Conservation (phyloP, 2,329 filamentous ascomycete genomes). For the Xylariaceae sp. region DNA sequence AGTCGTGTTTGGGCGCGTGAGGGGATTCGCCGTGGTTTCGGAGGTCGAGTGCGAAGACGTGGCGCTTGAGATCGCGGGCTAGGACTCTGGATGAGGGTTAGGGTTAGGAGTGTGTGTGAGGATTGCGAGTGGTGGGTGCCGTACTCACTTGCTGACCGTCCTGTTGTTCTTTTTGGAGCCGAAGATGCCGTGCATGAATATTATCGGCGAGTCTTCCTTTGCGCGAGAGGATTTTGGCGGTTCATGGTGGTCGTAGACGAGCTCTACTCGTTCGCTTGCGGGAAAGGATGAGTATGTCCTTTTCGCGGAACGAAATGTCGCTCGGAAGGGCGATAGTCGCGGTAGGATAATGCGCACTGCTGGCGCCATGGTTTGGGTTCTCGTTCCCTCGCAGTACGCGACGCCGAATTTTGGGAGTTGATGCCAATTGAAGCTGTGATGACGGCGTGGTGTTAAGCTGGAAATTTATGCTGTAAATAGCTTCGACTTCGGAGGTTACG, state of each 20-base stretch:
- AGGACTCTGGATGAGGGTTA: constrained; percentile 57
- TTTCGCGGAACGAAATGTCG: constrained; percentile 6
- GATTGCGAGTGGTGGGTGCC: not conserved
- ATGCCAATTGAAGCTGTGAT: too few relatives aligned
- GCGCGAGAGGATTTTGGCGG: constrained; percentile 45
- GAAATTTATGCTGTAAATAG: too few relatives aligned
- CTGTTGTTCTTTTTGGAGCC: constrained; percentile 95
- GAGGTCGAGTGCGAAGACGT: constrained; percentile 83
- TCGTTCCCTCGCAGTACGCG: not conserved
- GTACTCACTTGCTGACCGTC: constrained; percentile 83
- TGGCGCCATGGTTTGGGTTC: not conserved
- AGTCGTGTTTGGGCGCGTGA: constrained; percentile 74
- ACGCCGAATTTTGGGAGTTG: too few relatives aligned
- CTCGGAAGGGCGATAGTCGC: not conserved
- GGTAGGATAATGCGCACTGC: not conserved
- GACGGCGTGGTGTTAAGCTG: too few relatives aligned
- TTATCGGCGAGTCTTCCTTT: constrained; percentile 58
- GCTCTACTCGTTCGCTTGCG: constrained; percentile 17
- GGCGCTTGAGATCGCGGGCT: constrained; percentile 74
- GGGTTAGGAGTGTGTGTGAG: constrained; percentile 1
- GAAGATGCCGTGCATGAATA: constrained; percentile 91
- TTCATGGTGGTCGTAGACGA: constrained; percentile 67
- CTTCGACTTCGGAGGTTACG: too few relatives aligned
- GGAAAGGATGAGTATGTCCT: constrained; percentile 13
- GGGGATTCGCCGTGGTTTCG: constrained; percentile 92